Evolutionary conservation across 306 rosid species (phyloP).

Genomic region (Vigna angularis): DNA sequence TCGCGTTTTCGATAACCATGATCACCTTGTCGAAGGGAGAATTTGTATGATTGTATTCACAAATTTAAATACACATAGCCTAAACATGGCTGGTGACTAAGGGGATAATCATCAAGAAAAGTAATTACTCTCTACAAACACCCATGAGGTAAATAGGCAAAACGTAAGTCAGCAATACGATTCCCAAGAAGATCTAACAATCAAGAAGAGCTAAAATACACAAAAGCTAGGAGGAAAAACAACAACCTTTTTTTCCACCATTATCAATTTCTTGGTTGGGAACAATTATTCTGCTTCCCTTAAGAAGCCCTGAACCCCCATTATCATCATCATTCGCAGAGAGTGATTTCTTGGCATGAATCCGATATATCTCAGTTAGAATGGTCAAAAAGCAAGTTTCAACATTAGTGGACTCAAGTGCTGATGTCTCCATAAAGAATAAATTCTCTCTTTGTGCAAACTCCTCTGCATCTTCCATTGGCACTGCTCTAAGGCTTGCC

Average conservation of each 20-base stretch:
- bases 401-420: conserved; percentile 87
- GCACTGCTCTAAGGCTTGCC: conserved; percentile 81
- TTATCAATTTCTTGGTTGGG: conserved; percentile 54
- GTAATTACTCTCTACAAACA: conserved; percentile 40
- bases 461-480: conserved; percentile 91
- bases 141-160: conserved; percentile 16
- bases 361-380: conserved; percentile 73
- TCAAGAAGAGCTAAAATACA: conserved; percentile 11
- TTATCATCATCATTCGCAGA: conserved; percentile 50
- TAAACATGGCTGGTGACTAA: conserved; percentile 29
- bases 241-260: conserved; percentile 57
- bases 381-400: conserved; percentile 84
- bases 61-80: conserved; percentile 41
- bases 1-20: too few species aligned
- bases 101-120: conserved; percentile 17
- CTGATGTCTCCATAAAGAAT: conserved; percentile 95
- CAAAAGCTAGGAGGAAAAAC: conserved; percentile 57
- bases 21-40: conserved; percentile 23
- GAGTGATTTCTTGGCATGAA: conserved; percentile 73
- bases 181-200: conserved; percentile 19
- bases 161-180: conserved; percentile 23
- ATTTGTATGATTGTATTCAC: conserved; percentile 56
- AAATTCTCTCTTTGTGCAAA: conserved; percentile 92
- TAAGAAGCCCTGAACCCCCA: conserved; percentile 61
- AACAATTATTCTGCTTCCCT: conserved; percentile 73